phyloP scores from a whole-genome alignment of 2,329 filamentous ascomycete genomes.

The Apiospora pterosperma region DNA sequence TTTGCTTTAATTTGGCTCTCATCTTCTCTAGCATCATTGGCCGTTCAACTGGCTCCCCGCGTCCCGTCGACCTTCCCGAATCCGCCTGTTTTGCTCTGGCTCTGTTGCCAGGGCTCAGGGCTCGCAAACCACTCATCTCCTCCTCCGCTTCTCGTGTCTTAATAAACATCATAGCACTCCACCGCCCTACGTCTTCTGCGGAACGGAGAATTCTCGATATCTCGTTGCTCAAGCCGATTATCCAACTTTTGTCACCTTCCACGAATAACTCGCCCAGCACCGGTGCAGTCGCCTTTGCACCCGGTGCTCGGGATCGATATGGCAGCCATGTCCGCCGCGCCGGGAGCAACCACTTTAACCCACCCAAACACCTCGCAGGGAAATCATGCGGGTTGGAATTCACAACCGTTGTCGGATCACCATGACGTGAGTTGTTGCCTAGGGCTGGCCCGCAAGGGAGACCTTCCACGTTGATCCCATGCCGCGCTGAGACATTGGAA shows the following conservation, averaged over 20 bases:
- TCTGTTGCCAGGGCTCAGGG: not conserved
- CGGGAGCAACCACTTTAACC: constrained; percentile 45
- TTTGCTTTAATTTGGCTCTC: not conserved
- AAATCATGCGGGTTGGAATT: constrained; percentile 41
- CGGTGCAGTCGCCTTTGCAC: not conserved
- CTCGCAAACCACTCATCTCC: not conserved
- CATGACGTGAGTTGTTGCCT: constrained; percentile 22
- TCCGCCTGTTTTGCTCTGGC: not conserved
- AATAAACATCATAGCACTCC: not conserved
- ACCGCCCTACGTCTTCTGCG: not conserved
- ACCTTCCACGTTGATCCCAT: not conserved
- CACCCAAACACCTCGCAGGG: constrained; percentile 48
- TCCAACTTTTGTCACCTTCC: not conserved
- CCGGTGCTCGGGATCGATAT: constrained; percentile 28
- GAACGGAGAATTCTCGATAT: not conserved
- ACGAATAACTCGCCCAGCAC: not conserved
- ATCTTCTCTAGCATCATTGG: not conserved
- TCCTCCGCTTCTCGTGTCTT: not conserved
- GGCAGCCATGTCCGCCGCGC: constrained; percentile 51
- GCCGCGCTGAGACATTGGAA: not conserved
- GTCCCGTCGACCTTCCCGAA: not conserved
- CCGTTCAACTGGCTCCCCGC: not conserved
- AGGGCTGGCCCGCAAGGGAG: not conserved
- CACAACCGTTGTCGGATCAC: constrained; percentile 17
- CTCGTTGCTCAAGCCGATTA: not conserved